Evolutionary conservation across 2,329 filamentous ascomycete genomes (phyloP), one percentile per base, ranked within the genome.

Genomic region (Drechmeria coniospora): DNA sequence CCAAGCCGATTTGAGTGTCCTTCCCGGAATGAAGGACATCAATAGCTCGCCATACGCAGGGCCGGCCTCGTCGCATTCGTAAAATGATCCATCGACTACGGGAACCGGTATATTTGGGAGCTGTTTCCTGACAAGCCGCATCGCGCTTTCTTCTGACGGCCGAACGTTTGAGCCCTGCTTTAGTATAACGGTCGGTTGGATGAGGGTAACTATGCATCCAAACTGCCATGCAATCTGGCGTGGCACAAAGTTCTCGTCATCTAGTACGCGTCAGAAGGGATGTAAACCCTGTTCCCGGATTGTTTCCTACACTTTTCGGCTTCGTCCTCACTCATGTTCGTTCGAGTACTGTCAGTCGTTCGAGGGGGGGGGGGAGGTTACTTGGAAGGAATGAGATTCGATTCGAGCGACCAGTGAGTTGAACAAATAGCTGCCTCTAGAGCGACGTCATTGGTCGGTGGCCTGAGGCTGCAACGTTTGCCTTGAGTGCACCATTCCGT

Each of bases 121-220:
- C 18, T 30, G 20, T 24, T 34, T 13, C 17, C 27, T 13, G 25
- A 36, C 28, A 12, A 36, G 31, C 5, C 30, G 25, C 34, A 33
- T 36, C 15, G 34, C 31, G 25, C 18, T 29, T 17, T 25, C 19
- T 31, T 34, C 32, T 6, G 26, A 30, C n/a, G 32, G 34, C 27
- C 34, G 30, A 20, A 34, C 29, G 21, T 32, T 36, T 25, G 29
- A 21, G 15, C 34, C 34, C 26, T 30, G 15, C 27, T 36, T 36
- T 13, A 33, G 26, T 10, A 36, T 23, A 9, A 36, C 14, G 9
- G 15, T 19, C 12, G 33, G 28, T 26, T 31, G 28, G 21, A 33
- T 22, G 8, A 29, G 33, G 13, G 18, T 31, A 9, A 36, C 22
- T 10, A 15, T 22, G 18, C 26, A 28, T 16, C 28, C 25, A 15